Conservation (phyloP, 1,284 basidiomycete species). For the Phellinidium pouzarii region DNA sequence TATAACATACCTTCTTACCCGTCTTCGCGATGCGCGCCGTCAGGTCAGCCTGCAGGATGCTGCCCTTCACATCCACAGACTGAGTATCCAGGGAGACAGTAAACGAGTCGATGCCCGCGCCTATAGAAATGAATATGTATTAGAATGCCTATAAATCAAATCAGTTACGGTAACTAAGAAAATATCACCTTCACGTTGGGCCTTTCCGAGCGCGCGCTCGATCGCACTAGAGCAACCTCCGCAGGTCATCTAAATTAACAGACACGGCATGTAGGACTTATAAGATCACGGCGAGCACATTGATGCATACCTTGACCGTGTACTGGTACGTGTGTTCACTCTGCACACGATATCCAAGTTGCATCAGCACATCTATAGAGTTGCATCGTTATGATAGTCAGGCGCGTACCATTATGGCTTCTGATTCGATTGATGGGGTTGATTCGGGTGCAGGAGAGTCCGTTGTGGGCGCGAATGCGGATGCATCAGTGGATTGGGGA, state of each 20-base stretch:
- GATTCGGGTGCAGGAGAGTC: neutral
- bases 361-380: neutral
- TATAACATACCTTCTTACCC: conserved; percentile 16
- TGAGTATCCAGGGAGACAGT: conserved; percentile 13
- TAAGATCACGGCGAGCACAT: neutral
- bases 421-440: neutral
- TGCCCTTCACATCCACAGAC: conserved; percentile 15
- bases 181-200: conserved; percentile 3
- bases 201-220: conserved; percentile 9
- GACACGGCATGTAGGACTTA: neutral
- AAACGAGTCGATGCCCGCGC: conserved; percentile 11
- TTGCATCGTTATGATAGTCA: neutral
- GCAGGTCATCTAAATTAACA: conserved; percentile 14
- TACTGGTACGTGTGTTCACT: conserved; percentile 1
- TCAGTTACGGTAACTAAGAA: neutral
- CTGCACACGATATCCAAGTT: neutral
- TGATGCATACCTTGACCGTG: neutral
- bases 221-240: conserved; percentile 18
- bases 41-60: conserved; percentile 9
- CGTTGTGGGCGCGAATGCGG: no score
- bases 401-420: neutral
- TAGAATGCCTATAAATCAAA: neutral
- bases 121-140: neutral
- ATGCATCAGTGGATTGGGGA: no score
- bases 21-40: conserved; percentile 16